Conservation (phyloP, 352 stramenopile genomes). For the Phytophthora citricola region DNA sequence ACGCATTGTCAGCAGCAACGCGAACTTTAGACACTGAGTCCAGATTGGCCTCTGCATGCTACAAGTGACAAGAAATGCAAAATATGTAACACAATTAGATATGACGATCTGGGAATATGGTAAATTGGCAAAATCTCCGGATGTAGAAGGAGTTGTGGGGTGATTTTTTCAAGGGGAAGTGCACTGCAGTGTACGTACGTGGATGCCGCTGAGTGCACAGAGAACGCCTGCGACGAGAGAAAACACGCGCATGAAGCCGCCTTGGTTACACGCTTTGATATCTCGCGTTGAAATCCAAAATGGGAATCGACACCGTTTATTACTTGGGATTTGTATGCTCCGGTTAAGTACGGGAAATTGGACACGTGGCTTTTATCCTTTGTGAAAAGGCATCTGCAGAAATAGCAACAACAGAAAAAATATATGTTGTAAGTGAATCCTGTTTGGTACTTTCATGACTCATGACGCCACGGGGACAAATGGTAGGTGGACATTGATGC, state of each 20-base stretch:
- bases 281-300: constrained; percentile 31
- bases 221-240: constrained; percentile 32
- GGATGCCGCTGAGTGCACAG: constrained; percentile 25
- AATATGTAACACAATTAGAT: constrained; percentile 11
- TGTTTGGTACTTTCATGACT: too few species aligned
- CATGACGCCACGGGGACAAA: too few species aligned
- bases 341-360: constrained; percentile 3
- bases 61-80: constrained; percentile 5
- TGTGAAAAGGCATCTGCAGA: neutral
- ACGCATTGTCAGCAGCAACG: constrained; percentile 80
- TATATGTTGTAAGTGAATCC: too few species aligned
- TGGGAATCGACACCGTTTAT: constrained; percentile 1
- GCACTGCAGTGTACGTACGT: constrained; percentile 14
- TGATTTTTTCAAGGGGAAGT: neutral
- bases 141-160: constrained; percentile 1
- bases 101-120: neutral
- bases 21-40: constrained; percentile 67
- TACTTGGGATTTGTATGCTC: constrained; percentile 20
- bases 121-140: constrained; percentile 9
- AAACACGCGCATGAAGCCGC: constrained; percentile 35
- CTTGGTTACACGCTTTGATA: neutral
- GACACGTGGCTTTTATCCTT: neutral
- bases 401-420: too few species aligned
- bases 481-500: too few species aligned
- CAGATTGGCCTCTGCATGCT: constrained; percentile 34